Evolutionary conservation across 148 eudicot genomes (phyloP).

Genomic region (Polygonum maritimum): DNA sequence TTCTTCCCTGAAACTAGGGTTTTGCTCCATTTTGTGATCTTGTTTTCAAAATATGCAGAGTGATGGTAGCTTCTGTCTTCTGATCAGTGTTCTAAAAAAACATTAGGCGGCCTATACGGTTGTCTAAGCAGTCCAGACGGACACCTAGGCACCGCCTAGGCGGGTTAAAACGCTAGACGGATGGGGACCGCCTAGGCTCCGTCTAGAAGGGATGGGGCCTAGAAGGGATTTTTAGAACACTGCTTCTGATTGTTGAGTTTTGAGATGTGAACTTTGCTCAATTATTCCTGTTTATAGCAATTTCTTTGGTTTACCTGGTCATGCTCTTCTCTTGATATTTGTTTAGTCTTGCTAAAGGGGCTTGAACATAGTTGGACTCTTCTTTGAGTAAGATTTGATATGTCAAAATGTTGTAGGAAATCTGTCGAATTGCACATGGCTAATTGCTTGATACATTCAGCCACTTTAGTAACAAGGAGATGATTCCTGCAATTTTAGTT

Average conservation of each 20-base stretch:
- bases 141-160: too few relatives aligned
- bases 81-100: background rate
- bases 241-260: background rate
- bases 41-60: background rate
- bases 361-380: background rate
- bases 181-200: too few relatives aligned
- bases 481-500: background rate
- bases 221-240: too few relatives aligned
- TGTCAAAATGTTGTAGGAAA: background rate
- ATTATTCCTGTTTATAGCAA: background rate
- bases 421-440: background rate
- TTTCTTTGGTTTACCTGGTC: too few relatives aligned
- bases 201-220: too few relatives aligned
- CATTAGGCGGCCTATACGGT: too few relatives aligned
- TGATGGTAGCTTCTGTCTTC: background rate
- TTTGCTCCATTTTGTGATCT: background rate
- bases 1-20: background rate
- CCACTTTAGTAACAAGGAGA: background rate
- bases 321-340: background rate
- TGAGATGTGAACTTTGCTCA: background rate
- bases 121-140: too few relatives aligned
- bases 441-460: background rate
- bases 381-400: background rate
- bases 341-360: background rate
- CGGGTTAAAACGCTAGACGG: too few relatives aligned